phyloP scores from a whole-genome alignment of 164 flowering plant genomes.

The Cinnamomum micranthum region DNA sequence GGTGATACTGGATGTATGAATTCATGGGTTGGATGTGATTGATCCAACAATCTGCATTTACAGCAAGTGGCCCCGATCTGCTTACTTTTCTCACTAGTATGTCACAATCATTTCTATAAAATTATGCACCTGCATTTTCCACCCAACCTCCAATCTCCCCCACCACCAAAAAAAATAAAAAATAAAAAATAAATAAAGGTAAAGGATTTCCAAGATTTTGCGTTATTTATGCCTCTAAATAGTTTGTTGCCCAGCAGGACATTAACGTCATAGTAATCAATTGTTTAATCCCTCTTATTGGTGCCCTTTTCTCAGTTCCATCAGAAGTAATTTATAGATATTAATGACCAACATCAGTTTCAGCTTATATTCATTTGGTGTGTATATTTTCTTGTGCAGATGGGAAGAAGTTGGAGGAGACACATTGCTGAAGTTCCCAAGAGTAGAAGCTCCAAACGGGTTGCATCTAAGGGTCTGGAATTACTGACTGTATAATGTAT shows the following conservation, averaged over 20 bases:
- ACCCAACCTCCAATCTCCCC: neutral
- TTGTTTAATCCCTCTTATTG: neutral
- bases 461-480: conserved; percentile 37
- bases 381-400: conserved; percentile 27
- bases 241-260: neutral
- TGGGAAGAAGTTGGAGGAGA: conserved; percentile 57
- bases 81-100: neutral
- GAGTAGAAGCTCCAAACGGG: conserved; percentile 68
- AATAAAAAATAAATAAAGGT: too few relatives aligned
- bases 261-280: neutral
- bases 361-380: neutral
- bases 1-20: too few relatives aligned
- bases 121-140: neutral
- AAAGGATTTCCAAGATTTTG: too few relatives aligned
- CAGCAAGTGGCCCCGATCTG: too few relatives aligned
- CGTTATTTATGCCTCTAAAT: neutral
- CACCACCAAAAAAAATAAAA: too few relatives aligned
- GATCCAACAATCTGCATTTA: too few relatives aligned
- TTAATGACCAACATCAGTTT: neutral
- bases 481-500: conserved; percentile 13
- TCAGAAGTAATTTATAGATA: neutral
- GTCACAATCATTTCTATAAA: too few relatives aligned
- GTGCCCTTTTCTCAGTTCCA: neutral
- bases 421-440: conserved; percentile 48
- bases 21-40: too few relatives aligned